Evolutionary conservation across 768 basidiomycete species (phyloP).

Genomic region (Xerocomus spinulosus): DNA sequence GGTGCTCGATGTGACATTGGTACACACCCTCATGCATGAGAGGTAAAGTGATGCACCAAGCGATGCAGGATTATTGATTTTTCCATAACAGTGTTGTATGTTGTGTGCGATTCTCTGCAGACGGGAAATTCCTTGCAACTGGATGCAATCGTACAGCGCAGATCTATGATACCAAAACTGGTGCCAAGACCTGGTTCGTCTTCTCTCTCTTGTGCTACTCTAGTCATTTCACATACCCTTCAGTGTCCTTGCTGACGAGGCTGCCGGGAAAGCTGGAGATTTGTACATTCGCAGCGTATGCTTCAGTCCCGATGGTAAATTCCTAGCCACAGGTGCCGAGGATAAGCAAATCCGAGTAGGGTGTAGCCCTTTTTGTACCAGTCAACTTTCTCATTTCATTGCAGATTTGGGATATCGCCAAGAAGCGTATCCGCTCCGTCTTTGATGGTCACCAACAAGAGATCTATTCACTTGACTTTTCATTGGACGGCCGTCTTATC

Average conservation of each 20-base stretch:
- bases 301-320: slow-evolving; percentile 70
- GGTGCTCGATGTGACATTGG: slow-evolving; percentile 70
- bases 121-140: slow-evolving; percentile 89
- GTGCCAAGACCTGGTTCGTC: slow-evolving; percentile 74
- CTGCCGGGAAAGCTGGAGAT: slow-evolving; percentile 69
- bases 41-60: slow-evolving; percentile 47
- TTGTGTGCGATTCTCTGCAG: slow-evolving; percentile 91
- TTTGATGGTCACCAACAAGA: slow-evolving; percentile 91
- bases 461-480: slow-evolving; percentile 92
- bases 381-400: slow-evolving; percentile 8
- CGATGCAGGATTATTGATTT: slow-evolving; percentile 4
- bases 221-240: slow-evolving; percentile 8
- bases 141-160: slow-evolving; percentile 96
- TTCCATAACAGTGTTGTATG: slow-evolving; percentile 59
- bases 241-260: slow-evolving; percentile 76
- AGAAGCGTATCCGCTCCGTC: slow-evolving; percentile 69
- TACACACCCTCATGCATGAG: slow-evolving; percentile 88
- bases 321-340: slow-evolving; percentile 78
- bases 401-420: slow-evolving; percentile 89
- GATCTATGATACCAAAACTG: slow-evolving; percentile 90
- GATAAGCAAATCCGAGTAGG: slow-evolving; percentile 87
- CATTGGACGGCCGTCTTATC: slow-evolving; percentile 77
- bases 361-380: neutral
- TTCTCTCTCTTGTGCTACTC: neutral
- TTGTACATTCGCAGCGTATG: slow-evolving; percentile 87